A percentile compares a stretch with the other conserved stretches of the same genome.
phyloP scores from a whole-genome alignment of 192 early-diverging fungal species.

The Coemansia aciculifera region DNA sequence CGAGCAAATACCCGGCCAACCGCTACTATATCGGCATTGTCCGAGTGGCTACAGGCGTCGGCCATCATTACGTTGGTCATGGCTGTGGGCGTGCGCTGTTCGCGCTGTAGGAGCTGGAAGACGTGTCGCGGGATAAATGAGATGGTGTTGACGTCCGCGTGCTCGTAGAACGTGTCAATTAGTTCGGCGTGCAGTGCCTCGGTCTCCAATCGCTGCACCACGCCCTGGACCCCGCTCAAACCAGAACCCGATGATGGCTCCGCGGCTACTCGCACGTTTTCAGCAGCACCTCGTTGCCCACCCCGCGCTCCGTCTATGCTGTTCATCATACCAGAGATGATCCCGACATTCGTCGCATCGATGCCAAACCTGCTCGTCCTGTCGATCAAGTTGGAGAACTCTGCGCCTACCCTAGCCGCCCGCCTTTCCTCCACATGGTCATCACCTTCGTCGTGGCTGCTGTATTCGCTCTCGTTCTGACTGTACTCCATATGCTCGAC shows the following conservation, averaged over 20 bases:
- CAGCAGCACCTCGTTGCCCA: constrained; percentile 3
- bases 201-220: constrained; percentile 6
- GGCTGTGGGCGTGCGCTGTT: constrained; percentile 27
- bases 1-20: constrained; percentile 20
- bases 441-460: not conserved
- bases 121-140: constrained; percentile 46
- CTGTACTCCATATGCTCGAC: constrained; percentile 5
- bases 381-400: constrained; percentile 29
- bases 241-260: not conserved
- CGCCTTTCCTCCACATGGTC: not conserved
- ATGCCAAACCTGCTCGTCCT: constrained; percentile 37
- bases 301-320: constrained; percentile 11
- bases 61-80: constrained; percentile 51
- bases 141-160: constrained; percentile 40
- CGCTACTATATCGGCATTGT: constrained; percentile 13
- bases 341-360: constrained; percentile 32
- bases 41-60: constrained; percentile 38
- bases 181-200: constrained; percentile 25
- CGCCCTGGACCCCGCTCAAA: not conserved
- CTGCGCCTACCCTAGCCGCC: not conserved
- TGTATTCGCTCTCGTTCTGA: constrained; percentile 6
- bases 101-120: constrained; percentile 25
- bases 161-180: constrained; percentile 45
- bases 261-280: constrained; percentile 12
- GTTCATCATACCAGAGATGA: constrained; percentile 31